Percentiles rank a stretch among this genome's conserved stretches.
These are phyloP conservation scores for Venturiaceae sp. DNA, from an alignment of 2,329 filamentous ascomycete genomes.

Conservation along the genomic window DNA sequence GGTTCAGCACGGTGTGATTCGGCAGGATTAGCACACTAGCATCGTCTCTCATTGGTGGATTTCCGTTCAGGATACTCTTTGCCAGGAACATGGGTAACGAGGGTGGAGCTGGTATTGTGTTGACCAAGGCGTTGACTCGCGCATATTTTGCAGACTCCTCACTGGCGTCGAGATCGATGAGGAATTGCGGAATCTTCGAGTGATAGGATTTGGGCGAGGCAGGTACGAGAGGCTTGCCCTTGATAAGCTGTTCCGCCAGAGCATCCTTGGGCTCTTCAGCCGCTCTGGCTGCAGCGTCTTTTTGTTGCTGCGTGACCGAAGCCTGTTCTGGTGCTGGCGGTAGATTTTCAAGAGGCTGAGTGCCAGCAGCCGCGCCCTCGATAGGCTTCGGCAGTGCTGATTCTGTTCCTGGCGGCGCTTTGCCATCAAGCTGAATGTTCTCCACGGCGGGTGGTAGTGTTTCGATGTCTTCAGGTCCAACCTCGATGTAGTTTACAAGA, in stretches of 20 bases:
- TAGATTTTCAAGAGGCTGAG: constrained; percentile 34
- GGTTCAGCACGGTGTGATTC: constrained; percentile 94
- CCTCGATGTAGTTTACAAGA: constrained; percentile 95
- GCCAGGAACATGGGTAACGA: constrained; percentile 81
- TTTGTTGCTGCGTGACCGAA: constrained; percentile 13
- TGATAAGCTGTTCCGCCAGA: constrained; percentile 11
- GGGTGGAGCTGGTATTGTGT: constrained; percentile 74
- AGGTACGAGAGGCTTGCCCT: constrained; percentile 16
- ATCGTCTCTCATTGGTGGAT: constrained; percentile 90
- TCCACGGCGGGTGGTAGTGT: constrained; percentile 6
- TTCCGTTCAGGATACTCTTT: constrained; percentile 89
- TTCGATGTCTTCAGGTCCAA: constrained; percentile 59
- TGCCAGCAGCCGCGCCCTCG: constrained; percentile 16
- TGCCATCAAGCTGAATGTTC: background rate
- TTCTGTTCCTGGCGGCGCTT: constrained; percentile 5
- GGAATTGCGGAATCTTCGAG: constrained; percentile 68
- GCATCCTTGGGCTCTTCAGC: constrained; percentile 15
- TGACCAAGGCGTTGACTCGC: constrained; percentile 63
- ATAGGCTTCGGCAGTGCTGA: constrained; percentile 17
- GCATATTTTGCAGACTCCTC: constrained; percentile 69
- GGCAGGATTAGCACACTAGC: constrained; percentile 95
- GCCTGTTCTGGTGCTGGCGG: constrained; percentile 20
- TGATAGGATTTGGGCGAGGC: constrained; percentile 53
- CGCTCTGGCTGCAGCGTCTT: constrained; percentile 14
- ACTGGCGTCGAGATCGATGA: constrained; percentile 76